These are phyloP conservation scores for Entoloma clypeatum DNA, from an alignment of 1,284 basidiomycete genomes.

Conservation along the genomic window DNA sequence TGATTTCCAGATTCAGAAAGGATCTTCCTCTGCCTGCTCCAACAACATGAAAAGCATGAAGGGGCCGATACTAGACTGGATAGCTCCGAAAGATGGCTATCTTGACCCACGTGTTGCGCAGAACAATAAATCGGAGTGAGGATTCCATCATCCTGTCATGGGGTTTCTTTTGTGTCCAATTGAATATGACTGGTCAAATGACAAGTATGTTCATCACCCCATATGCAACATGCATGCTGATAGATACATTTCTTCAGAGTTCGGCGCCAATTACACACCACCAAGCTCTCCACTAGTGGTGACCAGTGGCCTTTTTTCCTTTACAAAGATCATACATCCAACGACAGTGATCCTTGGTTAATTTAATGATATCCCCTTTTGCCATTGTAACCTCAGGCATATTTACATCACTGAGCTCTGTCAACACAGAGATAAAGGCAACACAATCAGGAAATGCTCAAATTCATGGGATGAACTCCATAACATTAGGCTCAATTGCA, in stretches of 20 bases:
- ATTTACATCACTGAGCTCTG: slow-evolving; percentile 8
- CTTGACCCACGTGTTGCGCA: slow-evolving; percentile 6
- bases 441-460: slow-evolving; percentile 1
- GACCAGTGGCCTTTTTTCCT: slow-evolving; percentile 15
- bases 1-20: not conserved
- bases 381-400: not conserved
- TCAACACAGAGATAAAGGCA: too few relatives aligned
- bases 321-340: slow-evolving; percentile 3
- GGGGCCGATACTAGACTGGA: not conserved
- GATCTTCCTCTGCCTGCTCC: not conserved
- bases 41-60: not conserved
- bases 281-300: slow-evolving; percentile 4
- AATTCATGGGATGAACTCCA: slow-evolving; percentile 2
- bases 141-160: slow-evolving; percentile 12
- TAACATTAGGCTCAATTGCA: not conserved
- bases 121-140: slow-evolving; percentile 12
- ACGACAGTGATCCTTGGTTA: slow-evolving; percentile 11
- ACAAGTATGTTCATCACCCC: too few relatives aligned
- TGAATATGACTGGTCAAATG: slow-evolving; percentile 10
- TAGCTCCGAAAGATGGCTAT: not conserved
- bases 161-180: slow-evolving; percentile 12
- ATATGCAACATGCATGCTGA: not conserved
- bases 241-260: slow-evolving; percentile 3
- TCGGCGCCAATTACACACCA: slow-evolving; percentile 1
- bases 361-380: too few relatives aligned